Evolutionary conservation across 1,139 yeast genomes (phyloP), one percentile per base, ranked within the genome.

Genomic region (Kazachstania sp.): DNA sequence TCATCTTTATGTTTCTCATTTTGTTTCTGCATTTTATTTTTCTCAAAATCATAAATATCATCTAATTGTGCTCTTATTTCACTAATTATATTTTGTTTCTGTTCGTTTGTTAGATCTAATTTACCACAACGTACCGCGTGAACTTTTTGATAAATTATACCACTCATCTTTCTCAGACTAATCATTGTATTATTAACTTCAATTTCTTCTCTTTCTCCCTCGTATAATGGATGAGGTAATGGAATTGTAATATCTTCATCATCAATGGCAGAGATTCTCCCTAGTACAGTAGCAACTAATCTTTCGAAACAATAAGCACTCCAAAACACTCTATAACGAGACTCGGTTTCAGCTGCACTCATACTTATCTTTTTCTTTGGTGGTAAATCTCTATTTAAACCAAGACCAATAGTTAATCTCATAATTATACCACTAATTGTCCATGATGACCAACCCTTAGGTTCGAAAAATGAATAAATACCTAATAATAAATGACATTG

Each of bases 221-320:
- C 69, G 20, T 60, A 58, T 26, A 71, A 50, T 3, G 71, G 57
- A 28, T 58, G 51, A 1, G 79, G 78, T 11, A 66, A 51, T 0
- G 75, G 74, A 1, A 72, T 68, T 46, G 70, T 70, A 34, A 75
- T 70, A 51, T 75, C 76, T 46, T 70, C 72, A 46, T 74, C 77
- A 36, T 68, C 69, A 16, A 76, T 66, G 1, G 72, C 69, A 16
- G 72, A 67, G 2, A 73, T 71, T 45, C 77, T 62, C 1, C 77
- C 77, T 13, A 73, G 55, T 3, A 76, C 66, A 1, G 71, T 63
- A 1, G 76, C 69, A 16, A 75, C 67, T 16, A 71, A 56, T 40
- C 77, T 56, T 52, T 76, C 81, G 60, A 71, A 71, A 45, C 70
- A 71, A 51, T 72, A 75, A 11, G 74, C 72, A 43, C 75, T 70